Evolutionary conservation across 208 protist genomes (phyloP), one percentile per base, ranked within the genome.

Genomic region (Leishmania braziliensis): DNA sequence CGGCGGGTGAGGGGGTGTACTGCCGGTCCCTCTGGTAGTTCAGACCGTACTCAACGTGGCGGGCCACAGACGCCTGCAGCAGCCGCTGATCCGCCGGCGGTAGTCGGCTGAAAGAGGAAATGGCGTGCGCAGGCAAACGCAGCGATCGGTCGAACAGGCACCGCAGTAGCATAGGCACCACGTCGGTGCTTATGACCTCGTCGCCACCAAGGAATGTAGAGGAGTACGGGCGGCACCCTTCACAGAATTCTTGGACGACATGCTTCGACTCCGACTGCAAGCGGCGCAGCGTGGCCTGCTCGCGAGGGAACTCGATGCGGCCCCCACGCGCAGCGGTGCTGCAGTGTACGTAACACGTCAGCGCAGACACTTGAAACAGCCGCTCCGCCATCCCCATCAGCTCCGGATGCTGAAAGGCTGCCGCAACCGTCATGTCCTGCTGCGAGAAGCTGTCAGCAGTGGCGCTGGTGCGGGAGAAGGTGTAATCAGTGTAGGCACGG

Each of bases 41-140:
- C 53, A 95, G 85, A 3, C 94, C 92, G 80, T 95, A 97, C 77
- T 81, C 82, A 54, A 86, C 91, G 80, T 96, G 90, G 1, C 94
- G 89, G 54, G 79, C 87, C 46, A 92, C 86, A 33, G 91, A 70
- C 9, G 70, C 82, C n/a, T 81, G 72, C 78, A 95, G 66, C 75
- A 87, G 66, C 39, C 79, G 56, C 79, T 92, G 83, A 36, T 95
- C 90, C 16, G 63, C 78, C 63, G 54, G 79, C 10, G 79, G 84
- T 2, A 92, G 77, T 29, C 83, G 85, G 16, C 66, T 73, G 36
- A 90, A 75, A 75, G 82, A 85, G n/a, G 82, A 77, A 18, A 92
- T 85, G 39, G 85, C 70, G 75, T 94, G 90, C 4, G 86, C 72
- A 0, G 91, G 90, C 53, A 93, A 63, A 43, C 84, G 87, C 77